Base-by-base conservation (phyloP, 73 alveolate species). In the Symbiodinium natans region DNA sequence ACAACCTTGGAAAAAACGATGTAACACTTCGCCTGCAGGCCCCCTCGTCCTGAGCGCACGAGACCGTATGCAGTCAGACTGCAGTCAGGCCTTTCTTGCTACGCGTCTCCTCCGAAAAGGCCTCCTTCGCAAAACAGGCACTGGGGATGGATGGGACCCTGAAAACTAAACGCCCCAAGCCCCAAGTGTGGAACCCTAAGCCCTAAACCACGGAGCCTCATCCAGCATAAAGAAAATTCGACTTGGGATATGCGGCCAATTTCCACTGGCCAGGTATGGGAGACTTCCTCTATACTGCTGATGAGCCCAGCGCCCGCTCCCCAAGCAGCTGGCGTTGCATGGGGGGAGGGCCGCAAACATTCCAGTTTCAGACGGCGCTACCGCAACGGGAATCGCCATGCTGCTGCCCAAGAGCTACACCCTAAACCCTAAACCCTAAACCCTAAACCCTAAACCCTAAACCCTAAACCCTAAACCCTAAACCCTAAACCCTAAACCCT, bases 71-170 rank as follows among this genome's bases (percentile, higher is more conserved):
- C n/a, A n/a, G n/a, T n/a, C n/a, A n/a, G n/a, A n/a, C n/a, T n/a
- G 59, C 6, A 6, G 13, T 46, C 21, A 82, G 96, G 96, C 96
- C 96, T 33, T 90, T 90, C 96, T 31, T 90, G 52, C 48, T 90
- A 9, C 96, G 96, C 54, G 74, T 90, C 41, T 63, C 80, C 19
- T 63, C 86, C 41, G 96, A 71, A 25, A 90, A 90, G 33, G 96
- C 96, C 23, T 63, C 96, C 54, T 90, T 90, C 34, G 88, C 96
- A 63, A 90, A 90, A 39, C 96, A 90, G 96, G 96, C 83, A 36
- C 84, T 8, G 27, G 43, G 23, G 68, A 52, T 52, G 68, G 21
- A 52, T 19, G n/a, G 68, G n/a, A 21, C 9, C 25, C 19, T 31
- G 10, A 56, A 21, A 56, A 15, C 10, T 15, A 56, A 56, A 19